Base-by-base conservation (phyloP, 345 rosid species). In the Rhodomyrtus tomentosa region DNA sequence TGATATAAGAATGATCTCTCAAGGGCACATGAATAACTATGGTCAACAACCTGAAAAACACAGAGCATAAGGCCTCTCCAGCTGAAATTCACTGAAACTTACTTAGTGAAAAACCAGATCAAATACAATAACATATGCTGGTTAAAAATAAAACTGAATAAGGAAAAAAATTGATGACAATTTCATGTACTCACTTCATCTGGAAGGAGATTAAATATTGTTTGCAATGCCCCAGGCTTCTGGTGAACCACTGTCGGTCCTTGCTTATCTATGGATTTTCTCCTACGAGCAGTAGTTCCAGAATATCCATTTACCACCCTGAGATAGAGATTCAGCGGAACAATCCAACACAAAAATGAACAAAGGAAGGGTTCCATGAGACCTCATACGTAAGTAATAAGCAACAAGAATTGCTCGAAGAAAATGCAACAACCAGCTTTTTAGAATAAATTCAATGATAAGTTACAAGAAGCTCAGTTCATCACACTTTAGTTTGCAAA, bases 1-100 rank as follows among this genome's bases (percentile, higher is more conserved):
- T 97, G 99, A 86, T 97, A 97, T 90, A 97, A 89, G 90, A 97
- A 97, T 83, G 99, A 97, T 89, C 99, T 92, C 92, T 97, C 99
- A 81, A 97, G 92, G 80, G 99, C 99, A 89, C 99, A 95, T 50
- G 99, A 97, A 90, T 92, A 97, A 88, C 96, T 94, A 89, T 90
- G 98, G 86, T 93, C 98, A 85, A 88, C 98, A 85, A 95, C 93
- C 99, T 96, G 92, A 89, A 84, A 87, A 45, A 87, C 50, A 87
- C 22, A 48, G 12, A 51, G 51, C 62, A 53, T 59, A 82, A 56
- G 86, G 84, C 85, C 76, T 59, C 81, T 59, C 81, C 80, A 82
- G 84, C 82, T 36, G 42, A 52, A 87, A 83, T 32, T 51, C 51
- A 45, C 25, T 79, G 54, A 79, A 24, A 49, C 3, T 36, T 27